phyloP scores from a whole-genome alignment of 164 flowering plant species.

The Piper longum region DNA sequence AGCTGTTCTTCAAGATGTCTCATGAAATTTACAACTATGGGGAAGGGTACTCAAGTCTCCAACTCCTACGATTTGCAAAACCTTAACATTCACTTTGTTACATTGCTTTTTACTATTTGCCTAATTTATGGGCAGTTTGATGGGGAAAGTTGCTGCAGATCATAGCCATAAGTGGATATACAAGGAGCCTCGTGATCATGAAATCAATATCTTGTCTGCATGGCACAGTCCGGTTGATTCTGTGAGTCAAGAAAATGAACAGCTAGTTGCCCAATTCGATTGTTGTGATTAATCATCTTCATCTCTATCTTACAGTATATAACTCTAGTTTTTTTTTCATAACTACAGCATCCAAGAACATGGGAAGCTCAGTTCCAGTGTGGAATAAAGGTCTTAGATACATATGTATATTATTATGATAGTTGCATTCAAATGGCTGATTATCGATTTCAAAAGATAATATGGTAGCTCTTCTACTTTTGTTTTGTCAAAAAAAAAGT shows the following conservation, averaged over 20 bases:
- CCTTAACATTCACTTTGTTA: too few relatives aligned
- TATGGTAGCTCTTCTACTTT: not conserved
- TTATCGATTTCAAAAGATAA: too few relatives aligned
- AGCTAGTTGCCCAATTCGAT: not conserved
- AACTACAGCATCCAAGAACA: conserved; percentile 80
- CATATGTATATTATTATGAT: not conserved
- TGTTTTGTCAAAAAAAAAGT: not conserved
- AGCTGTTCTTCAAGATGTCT: conserved; percentile 97
- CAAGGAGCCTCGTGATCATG: conserved; percentile 78
- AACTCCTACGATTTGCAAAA: not conserved
- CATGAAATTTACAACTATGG: conserved; percentile 99
- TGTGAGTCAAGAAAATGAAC: conserved; percentile 23
- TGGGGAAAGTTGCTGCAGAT: conserved; percentile 97
- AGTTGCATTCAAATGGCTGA: too few relatives aligned
- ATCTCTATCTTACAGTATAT: too few relatives aligned
- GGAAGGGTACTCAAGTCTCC: conserved; percentile 50
- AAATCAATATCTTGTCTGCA: conserved; percentile 75
- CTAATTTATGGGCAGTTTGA: conserved; percentile 35
- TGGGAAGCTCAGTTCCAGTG: conserved; percentile 98
- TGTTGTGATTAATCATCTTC: not conserved
- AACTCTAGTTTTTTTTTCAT: too few relatives aligned
- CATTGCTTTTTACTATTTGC: not conserved
- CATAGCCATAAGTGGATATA: conserved; percentile 85
- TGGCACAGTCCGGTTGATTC: conserved; percentile 90
- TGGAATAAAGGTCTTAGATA: conserved; percentile 61